Evolutionary conservation across 148 eudicot species (phyloP), one percentile per base, ranked within the genome.

Genomic region (Dysphania ambrosioides): DNA sequence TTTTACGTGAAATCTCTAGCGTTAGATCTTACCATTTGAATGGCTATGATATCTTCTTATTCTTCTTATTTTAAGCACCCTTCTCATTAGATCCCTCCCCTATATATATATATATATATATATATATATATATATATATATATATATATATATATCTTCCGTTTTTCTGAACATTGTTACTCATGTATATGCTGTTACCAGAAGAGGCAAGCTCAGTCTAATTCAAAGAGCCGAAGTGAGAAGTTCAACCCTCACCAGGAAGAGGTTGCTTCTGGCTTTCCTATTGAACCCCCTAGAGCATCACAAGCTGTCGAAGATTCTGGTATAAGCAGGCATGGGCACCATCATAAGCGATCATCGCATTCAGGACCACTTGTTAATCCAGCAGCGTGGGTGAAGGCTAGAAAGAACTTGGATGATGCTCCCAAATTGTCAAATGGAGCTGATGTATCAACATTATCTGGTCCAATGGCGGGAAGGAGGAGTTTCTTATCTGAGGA

Each of bases 191-290:
- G 32, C 67, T 63, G 40, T n/a, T 76, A 72, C 41, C 74, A 96
- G 99, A 96, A 87, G 87, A 82, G 94, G 75, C 91, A 83, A 74
- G 85, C 82, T 60, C 91, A 86, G 58, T 71, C 87, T 61, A 83
- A 81, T 80, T 82, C 91, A 47, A 91, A 88, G 84, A 91, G 98
- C 76, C 87, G 97, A 78, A 95, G 99, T 76, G 99, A 96, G 82
- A 90, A 86, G 86, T 96, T 96, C 84, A 89, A 76, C 72, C 84
- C 91, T 80, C 89, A 88, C 66, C 94, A 85, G 58, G 99, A 92
- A 85, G 99, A 95, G 53, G 85, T 80, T 62, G 99, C 97, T 70
- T 90, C 99, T 29, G 99, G 99, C 49, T 90, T 92, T 79, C 97
- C 93, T 18, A 85, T 96, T 6, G 97, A 96, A 76, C 97, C 97